phyloP scores from a whole-genome alignment of 2,329 filamentous ascomycete species.

The Fusarium graminum region DNA sequence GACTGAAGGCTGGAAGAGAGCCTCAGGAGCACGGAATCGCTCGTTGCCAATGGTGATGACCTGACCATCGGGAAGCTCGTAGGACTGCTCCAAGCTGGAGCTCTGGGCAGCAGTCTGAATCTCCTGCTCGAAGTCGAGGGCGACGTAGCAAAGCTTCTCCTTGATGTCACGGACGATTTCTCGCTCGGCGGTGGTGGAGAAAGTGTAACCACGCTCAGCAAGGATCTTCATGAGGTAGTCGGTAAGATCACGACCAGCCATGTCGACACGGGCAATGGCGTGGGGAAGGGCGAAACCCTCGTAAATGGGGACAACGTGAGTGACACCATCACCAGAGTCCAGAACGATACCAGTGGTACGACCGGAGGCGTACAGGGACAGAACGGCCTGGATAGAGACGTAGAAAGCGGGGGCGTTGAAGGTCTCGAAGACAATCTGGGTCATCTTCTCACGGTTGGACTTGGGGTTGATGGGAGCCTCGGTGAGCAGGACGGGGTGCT shows the following conservation, averaged over 20 bases:
- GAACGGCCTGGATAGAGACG: conserved; percentile 99
- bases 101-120: conserved; percentile 99
- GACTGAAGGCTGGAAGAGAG: conserved; percentile 98
- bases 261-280: conserved; percentile 99
- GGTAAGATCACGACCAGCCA: conserved; percentile 99
- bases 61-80: conserved; percentile 99
- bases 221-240: conserved; percentile 99
- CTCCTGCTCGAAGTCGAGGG: conserved; percentile 99
- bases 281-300: conserved; percentile 99
- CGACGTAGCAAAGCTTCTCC: conserved; percentile 99
- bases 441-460: conserved; percentile 99
- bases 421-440: conserved; percentile 99
- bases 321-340: conserved; percentile 99
- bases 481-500: conserved; percentile 99
- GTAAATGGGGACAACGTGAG: conserved; percentile 99
- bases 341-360: conserved; percentile 99
- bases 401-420: conserved; percentile 99
- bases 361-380: conserved; percentile 99
- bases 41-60: conserved; percentile 99
- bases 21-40: conserved; percentile 99
- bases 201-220: conserved; percentile 98
- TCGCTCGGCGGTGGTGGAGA: conserved; percentile 99
- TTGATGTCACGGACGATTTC: conserved; percentile 99
- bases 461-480: conserved; percentile 99
- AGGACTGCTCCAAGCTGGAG: conserved; percentile 99